Evolutionary conservation across 331 rosid genomes (phyloP), one percentile per base, ranked within the genome.

Genomic region (Phaseolus coccineus): DNA sequence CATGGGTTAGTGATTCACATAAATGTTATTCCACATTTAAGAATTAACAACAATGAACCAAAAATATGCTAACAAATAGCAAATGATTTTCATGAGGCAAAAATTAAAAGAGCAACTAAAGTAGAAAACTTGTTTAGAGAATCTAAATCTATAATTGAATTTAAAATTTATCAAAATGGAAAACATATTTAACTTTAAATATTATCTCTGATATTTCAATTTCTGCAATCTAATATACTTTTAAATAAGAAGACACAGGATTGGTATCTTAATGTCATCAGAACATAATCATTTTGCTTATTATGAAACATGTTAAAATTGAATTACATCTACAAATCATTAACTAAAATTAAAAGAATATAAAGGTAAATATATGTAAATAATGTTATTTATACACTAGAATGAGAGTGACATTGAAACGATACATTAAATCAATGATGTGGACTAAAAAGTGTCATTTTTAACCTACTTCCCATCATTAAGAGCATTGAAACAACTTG

Each of bases 381-480:
- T 12, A 46, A 46, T 46, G 24, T 6, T 44, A 25, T 33, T 53
- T 19, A 51, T 35, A 37, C 10, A 39, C 27, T 73, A 39, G 6
- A 25, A 57, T 25, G 78, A 75, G n/a, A 75, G 71, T 46, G 50
- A 61, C 35, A 7, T 75, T n/a, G 48, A 44, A 75, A 46, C 53
- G 2, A 47, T 46, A 19, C 24, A 44, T 75, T 61, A 7, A 75
- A 46, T 46, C 3, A 30, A 74, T 8, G 59, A 30, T 28, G 59
- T 61, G 70, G 46, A 62, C 50, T 62, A 75, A 62, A 12, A 47
- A 46, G 71, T 46, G 62, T 75, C 37, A 62, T 61, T 47, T 61
- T 46, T 6, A 25, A 30, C 19, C n/a, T 33, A 71, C 25, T n/a
- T 1, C 35, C 35, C 58, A 47, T 46, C 70, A 74, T 74, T 27